phyloP scores from a whole-genome alignment of 2,329 filamentous ascomycete genomes.

The Sordariomycetes sp. region DNA sequence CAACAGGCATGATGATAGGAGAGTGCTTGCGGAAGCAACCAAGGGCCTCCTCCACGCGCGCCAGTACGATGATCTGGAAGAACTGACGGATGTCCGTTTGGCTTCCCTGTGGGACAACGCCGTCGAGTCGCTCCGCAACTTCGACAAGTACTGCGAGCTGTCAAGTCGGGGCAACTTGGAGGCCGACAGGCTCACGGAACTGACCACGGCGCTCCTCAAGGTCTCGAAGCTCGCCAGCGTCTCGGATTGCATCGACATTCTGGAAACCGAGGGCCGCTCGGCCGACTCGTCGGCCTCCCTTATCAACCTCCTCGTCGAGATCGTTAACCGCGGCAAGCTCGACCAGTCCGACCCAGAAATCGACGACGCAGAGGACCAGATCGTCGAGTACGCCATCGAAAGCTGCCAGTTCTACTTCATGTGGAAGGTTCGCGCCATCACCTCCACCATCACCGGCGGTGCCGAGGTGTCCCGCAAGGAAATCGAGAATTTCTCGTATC shows the following conservation, averaged over 20 bases:
- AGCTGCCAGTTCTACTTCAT: conserved; percentile 82
- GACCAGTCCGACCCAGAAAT: conserved; percentile 58
- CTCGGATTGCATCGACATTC: conserved; percentile 62
- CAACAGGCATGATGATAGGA: conserved; percentile 78
- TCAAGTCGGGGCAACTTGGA: conserved; percentile 59
- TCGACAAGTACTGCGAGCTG: conserved; percentile 64
- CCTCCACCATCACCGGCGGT: conserved; percentile 42
- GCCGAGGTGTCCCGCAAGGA: conserved; percentile 44
- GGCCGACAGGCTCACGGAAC: conserved; percentile 51
- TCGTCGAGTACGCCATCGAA: conserved; percentile 67
- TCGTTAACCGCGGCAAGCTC: conserved; percentile 64
- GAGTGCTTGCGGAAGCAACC: conserved; percentile 75
- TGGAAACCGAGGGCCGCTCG: conserved; percentile 52
- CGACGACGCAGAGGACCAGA: conserved; percentile 68
- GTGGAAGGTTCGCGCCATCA: conserved; percentile 69
- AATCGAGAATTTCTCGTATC: conserved; percentile 47
- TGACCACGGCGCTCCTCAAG: conserved; percentile 66
- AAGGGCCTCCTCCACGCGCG: conserved; percentile 75
- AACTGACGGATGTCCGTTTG: conserved; percentile 72
- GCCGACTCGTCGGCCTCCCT: conserved; percentile 37
- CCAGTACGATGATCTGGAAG: conserved; percentile 78
- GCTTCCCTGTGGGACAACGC: conserved; percentile 79
- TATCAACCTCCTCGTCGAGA: conserved; percentile 60
- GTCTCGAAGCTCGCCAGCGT: conserved; percentile 73
- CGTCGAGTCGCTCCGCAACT: conserved; percentile 59